A percentile compares a stretch with the other conserved stretches of the same genome.
Conservation (phyloP, 139 green algal species). For the Marvania coccoides region DNA sequence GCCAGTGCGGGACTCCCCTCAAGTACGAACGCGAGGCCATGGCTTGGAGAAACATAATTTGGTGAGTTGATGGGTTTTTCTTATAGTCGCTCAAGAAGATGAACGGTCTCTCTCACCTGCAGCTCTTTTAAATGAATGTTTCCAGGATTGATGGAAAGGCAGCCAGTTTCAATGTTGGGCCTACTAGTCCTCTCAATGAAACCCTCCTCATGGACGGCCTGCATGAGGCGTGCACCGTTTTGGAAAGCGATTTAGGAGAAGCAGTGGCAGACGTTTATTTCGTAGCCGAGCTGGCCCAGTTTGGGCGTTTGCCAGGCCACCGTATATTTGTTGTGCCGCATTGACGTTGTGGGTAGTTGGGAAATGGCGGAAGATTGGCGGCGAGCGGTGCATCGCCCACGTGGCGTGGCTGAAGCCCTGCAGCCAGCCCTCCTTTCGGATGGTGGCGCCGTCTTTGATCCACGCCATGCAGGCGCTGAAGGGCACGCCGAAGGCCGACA, state of each 20-base stretch:
- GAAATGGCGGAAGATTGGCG: not conserved
- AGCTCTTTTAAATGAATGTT: too few species aligned
- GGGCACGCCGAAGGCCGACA: conserved; percentile 40
- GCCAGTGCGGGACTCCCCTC: conserved; percentile 2
- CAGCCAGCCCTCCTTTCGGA: conserved; percentile 12
- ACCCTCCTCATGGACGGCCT: conserved; percentile 16
- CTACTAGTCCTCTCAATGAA: not conserved
- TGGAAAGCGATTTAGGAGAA: conserved; percentile 12
- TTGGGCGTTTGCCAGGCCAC: not conserved
- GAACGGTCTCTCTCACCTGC: not conserved
- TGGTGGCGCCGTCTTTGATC: conserved; percentile 25
- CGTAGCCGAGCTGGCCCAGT: not conserved
- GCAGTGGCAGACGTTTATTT: conserved; percentile 9
- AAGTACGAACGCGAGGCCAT: not conserved
- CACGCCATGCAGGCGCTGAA: conserved; percentile 5
- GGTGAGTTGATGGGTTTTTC: conserved; percentile 4
- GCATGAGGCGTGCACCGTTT: conserved; percentile 5
- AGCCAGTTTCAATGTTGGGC: not conserved
- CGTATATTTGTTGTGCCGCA: conserved; percentile 11
- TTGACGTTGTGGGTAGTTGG: too few species aligned
- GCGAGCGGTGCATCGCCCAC: conserved; percentile 17
- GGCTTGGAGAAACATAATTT: conserved; percentile 7
- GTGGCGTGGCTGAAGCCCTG: conserved; percentile 35
- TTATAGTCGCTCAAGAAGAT: conserved; percentile 1
- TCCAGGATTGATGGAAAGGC: not conserved